Conservation (phyloP, 164 flowering plant genomes). For the Chloranthus sessilifolius region DNA sequence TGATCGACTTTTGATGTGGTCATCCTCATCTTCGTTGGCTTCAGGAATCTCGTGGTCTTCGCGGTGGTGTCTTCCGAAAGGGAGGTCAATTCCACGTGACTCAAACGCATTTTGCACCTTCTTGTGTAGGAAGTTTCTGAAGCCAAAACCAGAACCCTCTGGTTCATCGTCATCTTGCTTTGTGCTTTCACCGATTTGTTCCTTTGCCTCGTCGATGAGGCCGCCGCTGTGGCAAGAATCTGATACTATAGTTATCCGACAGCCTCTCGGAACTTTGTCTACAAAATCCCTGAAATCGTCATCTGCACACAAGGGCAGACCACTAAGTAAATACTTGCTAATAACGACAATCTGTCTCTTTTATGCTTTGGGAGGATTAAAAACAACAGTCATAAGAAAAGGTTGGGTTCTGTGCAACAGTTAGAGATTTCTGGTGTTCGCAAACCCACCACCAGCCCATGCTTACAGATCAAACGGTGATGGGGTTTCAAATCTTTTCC, state of each 20-base stretch:
- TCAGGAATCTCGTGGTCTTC: constrained; percentile 30
- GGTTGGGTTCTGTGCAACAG: too few species aligned
- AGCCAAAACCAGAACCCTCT: constrained; percentile 40
- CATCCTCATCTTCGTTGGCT: constrained; percentile 14
- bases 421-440: too few species aligned
- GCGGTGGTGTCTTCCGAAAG: constrained; percentile 20
- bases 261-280: constrained; percentile 58
- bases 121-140: constrained; percentile 51
- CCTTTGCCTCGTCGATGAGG: constrained; percentile 72
- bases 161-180: constrained; percentile 14
- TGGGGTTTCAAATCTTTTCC: too few species aligned
- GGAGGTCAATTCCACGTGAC: constrained; percentile 70
- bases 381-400: too few species aligned
- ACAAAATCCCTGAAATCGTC: constrained; percentile 89
- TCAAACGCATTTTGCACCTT: constrained; percentile 51
- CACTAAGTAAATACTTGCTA: too few species aligned
- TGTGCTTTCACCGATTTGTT: constrained; percentile 91
- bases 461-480: too few species aligned
- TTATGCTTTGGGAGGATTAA: too few species aligned
- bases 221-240: constrained; percentile 99
- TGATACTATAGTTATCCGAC: constrained; percentile 70
- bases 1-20: constrained; percentile 48
- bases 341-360: too few species aligned
- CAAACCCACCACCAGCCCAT: too few species aligned
- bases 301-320: constrained; percentile 37